Evolutionary conservation across 805 yeast species (phyloP), one percentile per base, ranked within the genome.

Genomic region (Cyberlindnera xishuangbannaensis): DNA sequence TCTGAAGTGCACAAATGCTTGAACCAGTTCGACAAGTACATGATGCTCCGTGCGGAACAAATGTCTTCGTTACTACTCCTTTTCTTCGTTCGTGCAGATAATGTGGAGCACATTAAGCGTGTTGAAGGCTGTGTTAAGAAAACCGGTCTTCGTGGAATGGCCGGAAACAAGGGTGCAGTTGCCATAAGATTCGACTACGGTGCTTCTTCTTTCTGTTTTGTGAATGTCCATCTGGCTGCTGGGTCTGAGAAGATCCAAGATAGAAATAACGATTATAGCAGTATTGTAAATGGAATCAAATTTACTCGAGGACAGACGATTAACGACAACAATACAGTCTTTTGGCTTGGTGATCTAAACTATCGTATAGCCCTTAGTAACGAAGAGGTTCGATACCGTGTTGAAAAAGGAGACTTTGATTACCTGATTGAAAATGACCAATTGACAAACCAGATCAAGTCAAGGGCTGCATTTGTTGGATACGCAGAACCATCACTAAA

Each of bases 111-210:
- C 34, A 77, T 92, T 4, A 83, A 84, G 11, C 80, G 82, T 50
- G 96, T 92, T 5, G 90, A 88, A 48, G 97, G 97, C 15, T 73
- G 88, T 15, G 32, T 31, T n/a, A 90, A 88, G 50, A 90, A 90
- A 58, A 90, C 97, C 0, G 98, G 97, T 0, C 64, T 92, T 34
- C 96, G 97, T 24, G 98, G 98, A 28, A 90, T 92, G 63, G 76
- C 97, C 0, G 98, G 97, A 13, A 90, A 92, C 56, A 90, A 90
- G 57, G 98, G 98, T 28, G 96, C 94, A 4, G 94, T 88, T 40
- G 96, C 95, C 0, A 85, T 92, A 12, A 70, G 96, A 40, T 83
- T 90, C 59, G 75, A 81, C 31, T 85, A 72, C 56, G 92, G 92
- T 1, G 71, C 77, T 20, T 81, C 95, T 0, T 67, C 82, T 2